These are phyloP conservation scores for Iris macrosiphon DNA, from an alignment of 106 monocot genomes.

Conservation along the genomic window DNA sequence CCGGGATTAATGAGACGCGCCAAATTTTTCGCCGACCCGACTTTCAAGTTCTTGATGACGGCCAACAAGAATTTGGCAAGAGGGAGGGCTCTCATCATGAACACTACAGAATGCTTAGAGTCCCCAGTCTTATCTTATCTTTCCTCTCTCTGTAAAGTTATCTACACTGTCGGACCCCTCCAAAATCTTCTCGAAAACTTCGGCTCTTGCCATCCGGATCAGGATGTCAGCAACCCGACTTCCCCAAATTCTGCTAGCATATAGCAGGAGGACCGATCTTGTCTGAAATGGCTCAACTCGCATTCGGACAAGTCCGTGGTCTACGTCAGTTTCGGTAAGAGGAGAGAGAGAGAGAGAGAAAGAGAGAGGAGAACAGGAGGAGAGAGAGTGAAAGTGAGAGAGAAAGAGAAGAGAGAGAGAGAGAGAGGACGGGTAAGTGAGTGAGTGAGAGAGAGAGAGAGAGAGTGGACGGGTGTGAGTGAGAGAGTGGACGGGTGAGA, in stretches of 20 bases:
- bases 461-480: too few relatives aligned
- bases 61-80: background rate
- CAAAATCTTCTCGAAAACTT: background rate
- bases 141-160: background rate
- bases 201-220: background rate
- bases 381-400: too few relatives aligned
- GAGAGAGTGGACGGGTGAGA: too few relatives aligned
- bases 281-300: too few relatives aligned
- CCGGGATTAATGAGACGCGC: conserved; percentile 16
- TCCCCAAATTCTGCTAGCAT: background rate
- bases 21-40: conserved; percentile 7
- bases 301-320: too few relatives aligned
- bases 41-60: background rate
- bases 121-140: background rate
- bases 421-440: background rate
- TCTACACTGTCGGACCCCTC: conserved; percentile 1
- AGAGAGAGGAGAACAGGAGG: background rate
- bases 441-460: background rate
- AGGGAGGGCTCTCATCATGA: background rate
- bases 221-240: too few relatives aligned
- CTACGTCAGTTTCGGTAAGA: too few relatives aligned
- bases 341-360: background rate
- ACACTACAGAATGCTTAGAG: conserved; percentile 7
- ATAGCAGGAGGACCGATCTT: background rate
- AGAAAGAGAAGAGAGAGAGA: background rate